Evolutionary conservation across 2,329 filamentous ascomycete species (phyloP).

Genomic region (Escovopsis sp.): DNA sequence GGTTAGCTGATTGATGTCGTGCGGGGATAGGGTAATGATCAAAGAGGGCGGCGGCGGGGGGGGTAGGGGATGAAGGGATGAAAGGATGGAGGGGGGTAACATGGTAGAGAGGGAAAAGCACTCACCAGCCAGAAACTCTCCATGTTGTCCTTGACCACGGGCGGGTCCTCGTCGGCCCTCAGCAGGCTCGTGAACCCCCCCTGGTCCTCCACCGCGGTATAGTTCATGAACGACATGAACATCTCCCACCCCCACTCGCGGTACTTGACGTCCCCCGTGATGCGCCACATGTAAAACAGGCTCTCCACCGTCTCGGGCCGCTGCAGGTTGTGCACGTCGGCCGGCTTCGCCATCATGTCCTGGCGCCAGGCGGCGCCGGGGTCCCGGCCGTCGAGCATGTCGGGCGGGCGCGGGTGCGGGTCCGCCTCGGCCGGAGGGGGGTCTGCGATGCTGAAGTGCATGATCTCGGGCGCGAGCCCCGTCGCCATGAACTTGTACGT

Average conservation of each 20-base stretch:
- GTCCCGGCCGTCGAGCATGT: conserved; percentile 17
- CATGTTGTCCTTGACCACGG: conserved; percentile 73
- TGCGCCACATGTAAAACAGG: conserved; percentile 96
- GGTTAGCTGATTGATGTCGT: too few species aligned
- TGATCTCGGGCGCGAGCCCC: conserved; percentile 87
- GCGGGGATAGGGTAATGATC: too few species aligned
- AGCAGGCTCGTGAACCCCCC: conserved; percentile 71
- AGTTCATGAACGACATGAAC: conserved; percentile 80
- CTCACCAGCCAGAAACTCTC: conserved; percentile 95
- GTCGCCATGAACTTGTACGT: conserved; percentile 89
- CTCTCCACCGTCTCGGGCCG: conserved; percentile 94
- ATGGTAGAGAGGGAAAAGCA: conserved; percentile 12
- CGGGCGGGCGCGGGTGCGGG: conserved; percentile 31
- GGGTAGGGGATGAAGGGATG: too few species aligned
- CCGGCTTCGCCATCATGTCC: conserved; percentile 66
- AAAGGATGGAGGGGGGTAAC: conserved; percentile 1
- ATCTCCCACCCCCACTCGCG: conserved; percentile 98
- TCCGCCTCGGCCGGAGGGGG: conserved; percentile 48
- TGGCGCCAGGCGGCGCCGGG: conserved; percentile 52
- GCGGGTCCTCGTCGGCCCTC: conserved; percentile 59
- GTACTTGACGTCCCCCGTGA: conserved; percentile 80
- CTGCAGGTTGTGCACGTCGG: conserved; percentile 87
- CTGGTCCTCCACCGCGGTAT: conserved; percentile 65
- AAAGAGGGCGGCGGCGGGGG: too few species aligned
- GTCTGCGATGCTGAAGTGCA: conserved; percentile 66